Evolutionary conservation across 176 grass and related monocot species (phyloP), one percentile per base, ranked within the genome.

Genomic region (Aegilops tauschii): DNA sequence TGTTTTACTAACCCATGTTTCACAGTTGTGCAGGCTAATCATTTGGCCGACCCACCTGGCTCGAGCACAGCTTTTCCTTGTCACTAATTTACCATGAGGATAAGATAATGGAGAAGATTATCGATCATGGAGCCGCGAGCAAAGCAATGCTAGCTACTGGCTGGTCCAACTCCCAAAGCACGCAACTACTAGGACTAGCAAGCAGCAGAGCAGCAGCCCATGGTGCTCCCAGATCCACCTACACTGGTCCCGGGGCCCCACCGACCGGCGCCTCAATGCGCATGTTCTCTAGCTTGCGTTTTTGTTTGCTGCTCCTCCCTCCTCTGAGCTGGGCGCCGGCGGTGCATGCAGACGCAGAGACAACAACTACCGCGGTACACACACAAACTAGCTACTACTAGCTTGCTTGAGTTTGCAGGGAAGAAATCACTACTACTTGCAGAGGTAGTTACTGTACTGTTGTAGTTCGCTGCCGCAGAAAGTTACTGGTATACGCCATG

Each of bases 141-240:
- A 49, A 13, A 40, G 35, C 44, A 13, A 28, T 6, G 32, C 65
- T 12, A 80, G 61, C 32, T 40, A 40, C 13, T 23, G 0, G 17
- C 4, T 31, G 79, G 72, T 82, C 88, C 88, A 85, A 63, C 14
- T 23, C 20, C n/a, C 45, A 21, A 23, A 52, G 42, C 37, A 32
- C 30, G 27, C 28, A 54, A 20, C 25, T 13, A 47, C 44, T 47
- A 40, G 39, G 5, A 35, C 34, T 35, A 64, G 66, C 73, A 36
- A 27, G 63, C 65, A 73, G 76, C 59, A 49, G 66, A 14, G 73
- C 9, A 25, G 61, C n/a, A 63, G 61, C n/a, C 40, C 65, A 35
- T 80, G 85, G 28, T 85, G 83, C 86, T 77, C 54, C 85, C 90
- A 77, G 90, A 91, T 91, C 90, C 90, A 85, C 50, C 81, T 67